Base-by-base conservation (phyloP, 202 grass and related monocot genomes). In the Cymbopogon flexuosus region DNA sequence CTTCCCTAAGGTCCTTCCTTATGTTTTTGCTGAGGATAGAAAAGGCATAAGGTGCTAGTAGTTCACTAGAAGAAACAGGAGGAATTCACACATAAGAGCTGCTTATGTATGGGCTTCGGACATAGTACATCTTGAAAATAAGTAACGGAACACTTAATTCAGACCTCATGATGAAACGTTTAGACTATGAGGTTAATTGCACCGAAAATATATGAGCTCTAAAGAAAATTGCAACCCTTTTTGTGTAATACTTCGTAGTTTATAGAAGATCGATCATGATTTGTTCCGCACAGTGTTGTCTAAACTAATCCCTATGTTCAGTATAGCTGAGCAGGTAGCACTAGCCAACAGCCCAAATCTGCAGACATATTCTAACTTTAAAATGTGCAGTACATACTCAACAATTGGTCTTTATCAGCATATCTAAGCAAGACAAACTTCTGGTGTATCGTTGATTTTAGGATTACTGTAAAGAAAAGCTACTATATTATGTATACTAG, bases 61-160 rank as follows among this genome's bases (percentile, higher is more conserved):
- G 47, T 18, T 71, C 56, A 78, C 68, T 70, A 78, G 39, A 84
- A 70, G 39, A 49, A 70, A 63, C 3, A 51, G 10, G 29, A 75
- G 58, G 42, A 72, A 52, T 54, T 56, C 33, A 56, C 33, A 56
- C 33, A 40, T 66, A 65, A 82, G 43, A 49, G 33, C 19, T 82
- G 43, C 68, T 40, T 41, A 74, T 22, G 41, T 64, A 73, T 42
- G 58, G 10, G 16, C 22, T 30, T 30, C 16, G 27, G 24, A 49
- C 5, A 72, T 41, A 58, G 45, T 60, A 59, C 72, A 51, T 24
- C 3, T 14, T 18, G 66, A 75, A 40, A 79, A 40, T 22, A 30
- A 24, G 30, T n/a, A 33, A 70, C 66, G 51, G 2, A 71, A 70
- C 43, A 22, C 8, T 37, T 30, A 71, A 54, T 56, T 41, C 13